These are phyloP conservation scores for Beverwykella pulmonaria DNA, from an alignment of 495 filamentous ascomycete genomes.

Conservation along the genomic window DNA sequence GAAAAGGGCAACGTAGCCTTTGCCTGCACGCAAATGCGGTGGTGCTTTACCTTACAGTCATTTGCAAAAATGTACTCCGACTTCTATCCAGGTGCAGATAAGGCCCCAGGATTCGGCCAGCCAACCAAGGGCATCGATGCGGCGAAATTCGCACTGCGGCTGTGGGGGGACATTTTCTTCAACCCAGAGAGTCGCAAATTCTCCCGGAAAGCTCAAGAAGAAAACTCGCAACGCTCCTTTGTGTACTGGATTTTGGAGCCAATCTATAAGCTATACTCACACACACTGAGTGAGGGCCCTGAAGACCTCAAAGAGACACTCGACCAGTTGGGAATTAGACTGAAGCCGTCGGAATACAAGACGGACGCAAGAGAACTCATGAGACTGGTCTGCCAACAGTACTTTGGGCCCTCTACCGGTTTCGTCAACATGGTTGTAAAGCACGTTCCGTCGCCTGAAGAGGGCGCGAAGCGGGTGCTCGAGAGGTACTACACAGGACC, in stretches of 20 bases:
- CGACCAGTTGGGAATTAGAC: constrained; percentile 72
- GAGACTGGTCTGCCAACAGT: constrained; percentile 88
- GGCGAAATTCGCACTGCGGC: constrained; percentile 72
- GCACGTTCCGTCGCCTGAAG: constrained; percentile 84
- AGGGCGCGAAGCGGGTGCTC: constrained; percentile 74
- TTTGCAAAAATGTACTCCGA: constrained; percentile 97
- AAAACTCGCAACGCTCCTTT: constrained; percentile 80
- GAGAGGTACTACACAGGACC: constrained; percentile 92
- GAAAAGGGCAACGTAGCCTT: constrained; percentile 98
- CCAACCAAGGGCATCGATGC: constrained; percentile 59
- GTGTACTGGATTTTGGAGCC: constrained; percentile 95
- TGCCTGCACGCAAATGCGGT: constrained; percentile 88
- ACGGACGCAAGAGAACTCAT: constrained; percentile 86
- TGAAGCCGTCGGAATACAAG: constrained; percentile 92
- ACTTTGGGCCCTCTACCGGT: constrained; percentile 85
- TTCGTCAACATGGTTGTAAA: constrained; percentile 95
- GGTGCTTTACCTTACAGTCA: constrained; percentile 91
- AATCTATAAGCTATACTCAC: constrained; percentile 96
- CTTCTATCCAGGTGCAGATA: constrained; percentile 63
- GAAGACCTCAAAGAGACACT: constrained; percentile 82
- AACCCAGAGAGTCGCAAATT: constrained; percentile 89
- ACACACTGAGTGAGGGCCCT: constrained; percentile 89
- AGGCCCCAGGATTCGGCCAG: constrained; percentile 26
- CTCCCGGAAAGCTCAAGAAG: constrained; percentile 81
- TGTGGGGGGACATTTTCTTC: constrained; percentile 98